Conservation (phyloP, 768 basidiomycete species). For the Tricholoma flavovirens region DNA sequence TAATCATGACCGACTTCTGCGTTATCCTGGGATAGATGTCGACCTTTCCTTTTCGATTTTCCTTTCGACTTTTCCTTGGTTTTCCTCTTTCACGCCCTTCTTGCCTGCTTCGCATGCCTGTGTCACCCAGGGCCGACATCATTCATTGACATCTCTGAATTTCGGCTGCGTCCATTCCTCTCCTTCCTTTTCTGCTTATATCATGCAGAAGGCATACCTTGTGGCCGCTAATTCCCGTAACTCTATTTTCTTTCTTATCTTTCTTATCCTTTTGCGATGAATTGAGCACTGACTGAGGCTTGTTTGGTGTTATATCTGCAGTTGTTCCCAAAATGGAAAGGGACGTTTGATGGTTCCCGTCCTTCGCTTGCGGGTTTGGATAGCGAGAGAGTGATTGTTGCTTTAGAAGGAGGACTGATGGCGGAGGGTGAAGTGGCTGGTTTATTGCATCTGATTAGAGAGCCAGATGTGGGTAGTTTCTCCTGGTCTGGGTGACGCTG, state of each 20-base stretch:
- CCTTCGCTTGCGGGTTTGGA: constrained; percentile 65
- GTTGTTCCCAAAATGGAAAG: constrained; percentile 80
- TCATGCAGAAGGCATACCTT: background rate
- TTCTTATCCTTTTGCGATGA: background rate
- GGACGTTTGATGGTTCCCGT: constrained; percentile 60
- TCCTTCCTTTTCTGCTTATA: too few species aligned
- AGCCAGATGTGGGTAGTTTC: constrained; percentile 59
- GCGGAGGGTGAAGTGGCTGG: constrained; percentile 62
- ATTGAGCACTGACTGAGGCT: background rate
- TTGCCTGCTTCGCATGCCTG: too few species aligned
- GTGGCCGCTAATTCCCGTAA: background rate
- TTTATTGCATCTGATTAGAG: constrained; percentile 63
- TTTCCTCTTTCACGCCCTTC: too few species aligned
- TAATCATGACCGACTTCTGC: background rate
- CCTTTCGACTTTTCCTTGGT: background rate
- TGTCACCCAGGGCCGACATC: too few species aligned
- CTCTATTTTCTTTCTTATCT: background rate
- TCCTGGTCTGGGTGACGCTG: background rate
- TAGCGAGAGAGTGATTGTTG: constrained; percentile 50
- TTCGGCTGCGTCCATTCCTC: too few species aligned
- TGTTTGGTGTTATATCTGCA: constrained; percentile 20
- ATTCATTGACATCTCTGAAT: too few species aligned
- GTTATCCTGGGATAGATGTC: background rate
- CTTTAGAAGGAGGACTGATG: constrained; percentile 60
- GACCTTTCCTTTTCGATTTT: background rate